Evolutionary conservation across 495 filamentous ascomycete species (phyloP).

Genomic region (Trichoderma asperelloides): DNA sequence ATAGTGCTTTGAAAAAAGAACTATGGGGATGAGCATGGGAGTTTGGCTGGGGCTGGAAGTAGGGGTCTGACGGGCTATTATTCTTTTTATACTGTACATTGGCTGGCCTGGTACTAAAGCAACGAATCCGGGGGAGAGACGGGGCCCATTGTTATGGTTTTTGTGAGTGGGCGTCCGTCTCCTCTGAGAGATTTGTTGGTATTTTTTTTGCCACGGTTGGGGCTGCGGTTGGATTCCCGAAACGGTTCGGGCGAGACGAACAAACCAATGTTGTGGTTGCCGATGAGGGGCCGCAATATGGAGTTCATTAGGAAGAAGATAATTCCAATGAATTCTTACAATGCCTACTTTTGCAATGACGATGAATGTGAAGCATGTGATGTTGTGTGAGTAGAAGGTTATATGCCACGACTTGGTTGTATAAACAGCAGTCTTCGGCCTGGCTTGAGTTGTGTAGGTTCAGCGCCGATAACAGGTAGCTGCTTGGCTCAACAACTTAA

Average conservation of each 20-base stretch:
- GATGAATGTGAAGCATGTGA: too few species aligned
- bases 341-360: not conserved
- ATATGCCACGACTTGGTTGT: too few species aligned
- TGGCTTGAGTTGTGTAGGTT: too few species aligned
- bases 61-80: not conserved
- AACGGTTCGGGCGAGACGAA: not conserved
- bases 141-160: not conserved
- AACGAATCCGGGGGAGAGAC: not conserved
- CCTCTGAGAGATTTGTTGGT: too few species aligned
- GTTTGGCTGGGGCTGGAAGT: not conserved
- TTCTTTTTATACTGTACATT: not conserved
- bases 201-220: not conserved
- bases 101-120: not conserved
- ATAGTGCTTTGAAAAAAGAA: slow-evolving; percentile 10
- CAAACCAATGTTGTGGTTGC: not conserved
- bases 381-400: too few species aligned
- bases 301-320: not conserved
- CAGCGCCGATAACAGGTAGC: too few species aligned
- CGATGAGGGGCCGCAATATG: not conserved
- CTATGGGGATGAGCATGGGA: slow-evolving; percentile 4
- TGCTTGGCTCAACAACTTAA: too few species aligned
- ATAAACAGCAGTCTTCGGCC: too few species aligned
- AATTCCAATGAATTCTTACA: not conserved
- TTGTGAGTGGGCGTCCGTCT: too few species aligned
- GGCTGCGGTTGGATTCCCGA: not conserved